phyloP scores from a whole-genome alignment of 2,329 filamentous ascomycete genomes.

The Delphinella strobiligena region DNA sequence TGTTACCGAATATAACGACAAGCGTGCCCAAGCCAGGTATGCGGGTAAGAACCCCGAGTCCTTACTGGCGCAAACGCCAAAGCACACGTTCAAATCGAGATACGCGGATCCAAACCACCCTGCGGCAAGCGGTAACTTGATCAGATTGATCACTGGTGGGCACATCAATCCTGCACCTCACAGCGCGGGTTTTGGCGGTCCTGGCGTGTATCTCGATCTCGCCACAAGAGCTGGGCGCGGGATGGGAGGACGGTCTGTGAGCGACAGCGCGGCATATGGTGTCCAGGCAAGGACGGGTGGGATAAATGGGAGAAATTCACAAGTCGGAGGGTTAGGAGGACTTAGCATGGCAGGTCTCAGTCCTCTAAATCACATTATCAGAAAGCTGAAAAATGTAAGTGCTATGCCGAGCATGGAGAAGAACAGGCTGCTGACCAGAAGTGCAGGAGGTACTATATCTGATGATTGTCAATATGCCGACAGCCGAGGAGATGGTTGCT shows the following conservation, averaged over 20 bases:
- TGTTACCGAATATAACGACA: constrained; percentile 4
- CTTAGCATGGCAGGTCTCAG: too few relatives aligned
- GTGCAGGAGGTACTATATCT: constrained; percentile 7
- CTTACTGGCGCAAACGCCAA: not conserved
- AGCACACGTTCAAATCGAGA: constrained; percentile 24
- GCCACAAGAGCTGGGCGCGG: too few relatives aligned
- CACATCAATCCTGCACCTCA: constrained; percentile 1
- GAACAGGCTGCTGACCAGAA: not conserved
- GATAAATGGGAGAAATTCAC: too few relatives aligned
- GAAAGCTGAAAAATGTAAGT: not conserved
- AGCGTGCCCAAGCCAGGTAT: constrained; percentile 4
- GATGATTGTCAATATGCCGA: constrained; percentile 7
- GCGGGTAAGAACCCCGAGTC: constrained; percentile 4
- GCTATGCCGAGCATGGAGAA: not conserved
- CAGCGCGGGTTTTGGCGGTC: not conserved
- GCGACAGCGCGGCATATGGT: too few relatives aligned
- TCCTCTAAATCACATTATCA: too few relatives aligned
- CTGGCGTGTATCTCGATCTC: too few relatives aligned
- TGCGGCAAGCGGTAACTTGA: constrained; percentile 35
- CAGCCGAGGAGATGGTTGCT: constrained; percentile 6
- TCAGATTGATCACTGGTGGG: constrained; percentile 37
- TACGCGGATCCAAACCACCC: constrained; percentile 42
- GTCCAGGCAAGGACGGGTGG: too few relatives aligned
- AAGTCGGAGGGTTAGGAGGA: too few relatives aligned
- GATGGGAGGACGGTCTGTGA: too few relatives aligned